Base-by-base conservation (phyloP, 805 yeast genomes). In the Spathaspora gorwiae region DNA sequence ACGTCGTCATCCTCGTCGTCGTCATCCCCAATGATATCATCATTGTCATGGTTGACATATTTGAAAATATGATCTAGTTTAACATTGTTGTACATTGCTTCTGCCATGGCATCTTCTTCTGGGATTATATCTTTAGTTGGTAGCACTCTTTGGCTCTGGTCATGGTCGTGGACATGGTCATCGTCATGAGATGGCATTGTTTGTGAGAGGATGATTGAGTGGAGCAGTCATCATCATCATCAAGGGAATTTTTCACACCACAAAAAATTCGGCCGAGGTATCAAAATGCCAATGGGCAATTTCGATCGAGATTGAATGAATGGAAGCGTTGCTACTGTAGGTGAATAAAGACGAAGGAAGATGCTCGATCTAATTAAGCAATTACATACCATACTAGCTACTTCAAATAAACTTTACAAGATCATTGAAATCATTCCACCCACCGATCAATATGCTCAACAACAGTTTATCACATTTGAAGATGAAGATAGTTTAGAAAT, bases 51-150 rank as follows among this genome's bases (percentile, higher is more conserved):
- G 14, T 42, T 37, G 27, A 38, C 49, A 42, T 38, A 43, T 30
- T 35, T 39, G 14, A 56, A 53, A 6, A 61, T 39, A 14, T 54
- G 55, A 26, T 63, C 66, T 7, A 62, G 50, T 49, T 61, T 68
- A 10, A 51, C 51, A 45, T 51, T 58, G 29, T 49, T 58, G 53
- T 70, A 70, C 26, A 60, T 50, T 0, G 66, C 68, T 37, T 60
- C 66, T 43, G 70, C 60, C 42, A 63, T 52, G 2, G 55, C 49
- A 39, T 69, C 73, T 1, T 49, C 49, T 5, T 65, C 66, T 4
- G 66, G 66, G 26, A 61, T 48, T 5, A 52, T 26, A 13, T 48
- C 48, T 19, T 47, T 45, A 24, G 43, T 8, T 12, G 38, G 32
- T 14, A 40, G 24, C 24, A 19, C 24, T 19, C 24, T 5, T 19